Percentiles rank a stretch among this genome's conserved stretches.
phyloP scores from a whole-genome alignment of 2,329 filamentous ascomycete species.

The Cladorrhinum sp. region DNA sequence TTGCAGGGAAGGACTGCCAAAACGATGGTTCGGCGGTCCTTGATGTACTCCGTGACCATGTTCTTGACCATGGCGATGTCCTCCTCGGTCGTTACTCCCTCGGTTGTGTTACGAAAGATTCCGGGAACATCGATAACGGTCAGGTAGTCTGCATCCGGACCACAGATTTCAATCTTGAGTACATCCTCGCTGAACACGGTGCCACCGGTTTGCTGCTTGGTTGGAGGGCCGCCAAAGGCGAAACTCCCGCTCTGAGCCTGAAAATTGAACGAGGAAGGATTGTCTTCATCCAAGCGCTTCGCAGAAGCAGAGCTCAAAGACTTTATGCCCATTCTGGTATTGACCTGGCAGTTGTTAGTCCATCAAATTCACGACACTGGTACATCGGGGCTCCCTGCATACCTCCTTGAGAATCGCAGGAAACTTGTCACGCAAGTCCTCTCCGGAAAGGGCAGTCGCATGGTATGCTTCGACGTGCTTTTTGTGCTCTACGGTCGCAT shows the following conservation, averaged over 20 bases:
- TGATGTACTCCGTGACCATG: constrained; percentile 49
- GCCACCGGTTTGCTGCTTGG: neutral
- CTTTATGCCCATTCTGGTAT: constrained; percentile 22
- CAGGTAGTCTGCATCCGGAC: constrained; percentile 45
- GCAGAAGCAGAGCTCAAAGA: neutral
- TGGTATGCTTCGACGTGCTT: constrained; percentile 16
- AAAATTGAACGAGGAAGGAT: too few relatives aligned
- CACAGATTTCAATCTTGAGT: constrained; percentile 44
- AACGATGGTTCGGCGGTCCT: constrained; percentile 47
- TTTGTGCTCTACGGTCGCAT: constrained; percentile 24
- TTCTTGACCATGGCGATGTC: constrained; percentile 46
- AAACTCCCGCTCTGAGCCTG: constrained; percentile 24
- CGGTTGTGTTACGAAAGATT: constrained; percentile 43
- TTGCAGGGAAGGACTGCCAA: constrained; percentile 45
- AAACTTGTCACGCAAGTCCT: constrained; percentile 19
- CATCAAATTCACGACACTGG: neutral
- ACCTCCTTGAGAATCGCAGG: constrained; percentile 19
- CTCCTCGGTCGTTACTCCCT: constrained; percentile 41
- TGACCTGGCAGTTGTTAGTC: constrained; percentile 15
- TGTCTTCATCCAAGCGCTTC: too few relatives aligned
- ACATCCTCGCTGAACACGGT: constrained; percentile 47
- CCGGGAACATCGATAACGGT: constrained; percentile 57
- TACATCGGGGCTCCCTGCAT: neutral
- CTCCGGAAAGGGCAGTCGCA: constrained; percentile 7
- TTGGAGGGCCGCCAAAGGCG: neutral